Conservation (phyloP, 116 monocot genomes). For the Posidonia oceanica region DNA sequence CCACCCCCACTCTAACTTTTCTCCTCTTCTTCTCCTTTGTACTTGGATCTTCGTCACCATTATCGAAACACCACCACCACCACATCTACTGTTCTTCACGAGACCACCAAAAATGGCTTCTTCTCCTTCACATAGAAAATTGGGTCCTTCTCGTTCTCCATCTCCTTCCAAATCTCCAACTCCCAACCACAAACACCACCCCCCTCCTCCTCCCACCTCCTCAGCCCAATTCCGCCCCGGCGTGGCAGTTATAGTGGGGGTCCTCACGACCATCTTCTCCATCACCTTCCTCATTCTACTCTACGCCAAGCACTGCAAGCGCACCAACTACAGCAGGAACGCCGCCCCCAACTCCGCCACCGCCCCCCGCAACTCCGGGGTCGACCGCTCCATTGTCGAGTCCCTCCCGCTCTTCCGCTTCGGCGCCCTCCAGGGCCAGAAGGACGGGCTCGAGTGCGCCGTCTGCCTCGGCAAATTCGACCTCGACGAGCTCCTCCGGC, state of each 20-base stretch:
- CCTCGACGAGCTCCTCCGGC: slow-evolving; percentile 50
- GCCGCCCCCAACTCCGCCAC: neutral
- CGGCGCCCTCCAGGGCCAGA: slow-evolving; percentile 46
- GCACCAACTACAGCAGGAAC: slow-evolving; percentile 1
- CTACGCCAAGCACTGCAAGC: slow-evolving; percentile 77
- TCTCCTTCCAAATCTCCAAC: too few species aligned
- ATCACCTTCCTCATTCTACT: slow-evolving; percentile 76
- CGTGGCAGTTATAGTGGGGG: slow-evolving; percentile 57
- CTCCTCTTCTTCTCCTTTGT: neutral
- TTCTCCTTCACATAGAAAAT: too few species aligned
- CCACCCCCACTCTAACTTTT: neutral
- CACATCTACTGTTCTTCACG: neutral
- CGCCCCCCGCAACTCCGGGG: slow-evolving; percentile 43
- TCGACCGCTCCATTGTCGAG: slow-evolving; percentile 58
- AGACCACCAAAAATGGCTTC: too few species aligned
- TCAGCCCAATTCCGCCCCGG: slow-evolving; percentile 38
- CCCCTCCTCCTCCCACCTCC: too few species aligned
- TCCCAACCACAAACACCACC: too few species aligned
- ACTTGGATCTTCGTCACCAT: too few species aligned
- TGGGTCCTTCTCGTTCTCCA: too few species aligned
- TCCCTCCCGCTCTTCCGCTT: slow-evolving; percentile 88
- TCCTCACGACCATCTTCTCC: slow-evolving; percentile 63
- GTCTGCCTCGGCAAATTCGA: slow-evolving; percentile 71
- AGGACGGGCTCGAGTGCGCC: slow-evolving; percentile 81
- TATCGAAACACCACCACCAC: neutral